Conservation (phyloP, 495 filamentous ascomycete species). For the Neurospora sp. region DNA sequence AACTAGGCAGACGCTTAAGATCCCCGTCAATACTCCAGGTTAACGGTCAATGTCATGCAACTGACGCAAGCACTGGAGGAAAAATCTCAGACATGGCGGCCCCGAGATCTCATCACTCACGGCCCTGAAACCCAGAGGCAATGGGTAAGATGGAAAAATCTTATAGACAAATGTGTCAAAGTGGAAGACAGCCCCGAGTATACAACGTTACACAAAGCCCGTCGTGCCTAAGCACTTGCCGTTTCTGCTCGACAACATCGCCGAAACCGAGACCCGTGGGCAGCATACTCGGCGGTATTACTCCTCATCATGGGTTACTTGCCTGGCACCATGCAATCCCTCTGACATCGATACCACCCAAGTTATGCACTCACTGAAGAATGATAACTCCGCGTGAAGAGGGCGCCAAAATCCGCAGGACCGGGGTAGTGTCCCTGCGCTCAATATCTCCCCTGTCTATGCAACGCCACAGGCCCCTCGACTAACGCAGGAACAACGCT, state of each 20-base stretch:
- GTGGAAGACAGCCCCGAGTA: neutral
- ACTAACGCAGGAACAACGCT: neutral
- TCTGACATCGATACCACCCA: neutral
- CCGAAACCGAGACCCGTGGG: neutral
- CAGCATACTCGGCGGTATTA: neutral
- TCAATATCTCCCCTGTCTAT: neutral
- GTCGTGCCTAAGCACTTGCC: neutral
- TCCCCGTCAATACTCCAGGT: neutral
- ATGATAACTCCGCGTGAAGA: neutral
- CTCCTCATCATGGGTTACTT: neutral
- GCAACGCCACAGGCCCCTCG: neutral
- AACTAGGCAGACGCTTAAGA: neutral
- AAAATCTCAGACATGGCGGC: neutral
- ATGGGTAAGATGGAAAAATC: neutral
- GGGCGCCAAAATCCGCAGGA: neutral
- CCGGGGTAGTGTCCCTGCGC: neutral
- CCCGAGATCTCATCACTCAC: neutral
- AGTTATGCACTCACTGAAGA: neutral
- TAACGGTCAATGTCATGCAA: neutral
- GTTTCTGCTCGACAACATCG: neutral
- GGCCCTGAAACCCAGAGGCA: neutral
- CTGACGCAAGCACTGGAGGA: neutral
- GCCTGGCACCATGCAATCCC: neutral
- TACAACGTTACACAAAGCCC: neutral
- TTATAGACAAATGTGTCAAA: neutral